Base-by-base conservation (phyloP, 1,139 yeast species). In the Pichia sp. region DNA sequence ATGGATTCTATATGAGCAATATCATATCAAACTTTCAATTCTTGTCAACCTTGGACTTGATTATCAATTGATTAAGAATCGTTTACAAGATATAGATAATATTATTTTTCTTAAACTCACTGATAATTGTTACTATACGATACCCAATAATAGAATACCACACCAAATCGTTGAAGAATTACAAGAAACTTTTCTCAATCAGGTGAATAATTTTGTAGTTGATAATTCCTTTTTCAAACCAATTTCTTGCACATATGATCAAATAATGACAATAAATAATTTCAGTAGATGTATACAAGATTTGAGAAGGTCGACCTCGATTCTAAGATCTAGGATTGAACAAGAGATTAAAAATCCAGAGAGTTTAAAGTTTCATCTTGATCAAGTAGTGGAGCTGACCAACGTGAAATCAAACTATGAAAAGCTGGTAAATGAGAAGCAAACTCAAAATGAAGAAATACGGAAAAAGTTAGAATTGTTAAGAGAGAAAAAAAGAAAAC, bases 201-300 rank as follows among this genome's bases (percentile, higher is more conserved):
- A n/a, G 10, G 41, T 20, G n/a, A 26, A 34, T 1, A 17, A 18
- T 11, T 34, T 43, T 5, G 34, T 30, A n/a, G n/a, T 42, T 22
- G 18, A 36, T 4, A 33, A 42, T 24, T 35, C 30, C 5, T 35
- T 36, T 12, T 36, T 37, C 23, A 44, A 46, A 17, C 52, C 50
- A 34, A 31, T 20, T 2, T 51, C 58, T 2, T 54, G 63, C 36
- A 58, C 70, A 0, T 71, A 61, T 46, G 73, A 71, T 43, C 63
- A 63, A 20, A 60, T 70, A 5, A 67, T 71, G 68, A 71, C 69
- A 42, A 46, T 73, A 41, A 67, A 67, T 46, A 69, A 71, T 28
- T 52, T 69, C 9, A 66, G 69, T 35, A 55, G 62, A 19, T 68
- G 72, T 42, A 60, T 69, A 8, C 59, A 56, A 21, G 76, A 71